These are phyloP conservation scores for Pyrus hybrid DNA, from an alignment of 331 rosid genomes.

Conservation along the genomic window DNA sequence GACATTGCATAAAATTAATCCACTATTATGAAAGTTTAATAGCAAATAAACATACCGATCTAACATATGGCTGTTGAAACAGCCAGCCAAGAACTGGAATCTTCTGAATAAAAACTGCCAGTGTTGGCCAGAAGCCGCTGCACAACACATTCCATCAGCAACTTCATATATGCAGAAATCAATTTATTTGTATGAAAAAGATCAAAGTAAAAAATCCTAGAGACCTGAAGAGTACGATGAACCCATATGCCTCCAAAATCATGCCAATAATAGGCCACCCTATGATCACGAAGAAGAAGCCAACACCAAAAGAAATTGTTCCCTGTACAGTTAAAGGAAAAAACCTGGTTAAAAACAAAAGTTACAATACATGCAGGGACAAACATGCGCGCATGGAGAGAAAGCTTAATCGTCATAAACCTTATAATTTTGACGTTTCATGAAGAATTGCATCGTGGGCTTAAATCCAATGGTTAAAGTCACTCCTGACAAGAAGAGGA, in stretches of 20 bases:
- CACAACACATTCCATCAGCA: conserved; percentile 32
- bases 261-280: conserved; percentile 98
- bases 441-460: conserved; percentile 91
- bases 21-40: neutral
- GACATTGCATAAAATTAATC: neutral
- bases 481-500: conserved; percentile 93
- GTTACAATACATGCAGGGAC: neutral
- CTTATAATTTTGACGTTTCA: conserved; percentile 88
- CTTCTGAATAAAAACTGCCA: conserved; percentile 83
- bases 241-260: conserved; percentile 90
- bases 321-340: conserved; percentile 41
- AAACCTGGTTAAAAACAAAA: neutral
- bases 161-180: conserved; percentile 4
- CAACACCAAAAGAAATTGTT: conserved; percentile 78
- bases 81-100: conserved; percentile 93
- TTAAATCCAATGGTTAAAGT: conserved; percentile 87
- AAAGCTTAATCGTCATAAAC: conserved; percentile 25
- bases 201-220: conserved; percentile 2
- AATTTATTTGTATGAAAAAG: neutral
- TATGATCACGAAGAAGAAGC: conserved; percentile 72
- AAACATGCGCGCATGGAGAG: neutral
- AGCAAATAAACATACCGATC: conserved; percentile 54
- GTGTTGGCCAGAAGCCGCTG: conserved; percentile 99
- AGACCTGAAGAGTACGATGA: conserved; percentile 89
- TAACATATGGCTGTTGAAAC: conserved; percentile 72